Conservation (phyloP, 164 flowering plant genomes). For the Nymphaea colorata region DNA sequence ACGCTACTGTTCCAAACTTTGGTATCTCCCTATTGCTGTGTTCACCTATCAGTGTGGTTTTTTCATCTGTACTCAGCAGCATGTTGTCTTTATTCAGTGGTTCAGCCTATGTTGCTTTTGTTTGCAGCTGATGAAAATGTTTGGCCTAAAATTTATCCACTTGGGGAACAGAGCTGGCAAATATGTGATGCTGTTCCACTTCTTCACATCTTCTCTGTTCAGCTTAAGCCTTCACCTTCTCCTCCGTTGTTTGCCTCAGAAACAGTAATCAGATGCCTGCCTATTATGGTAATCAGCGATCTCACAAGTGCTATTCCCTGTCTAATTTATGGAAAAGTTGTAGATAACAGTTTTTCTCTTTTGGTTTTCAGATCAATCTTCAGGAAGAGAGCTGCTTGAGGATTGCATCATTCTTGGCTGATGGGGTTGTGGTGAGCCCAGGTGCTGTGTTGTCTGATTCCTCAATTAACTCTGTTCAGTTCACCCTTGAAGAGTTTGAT, state of each 20-base stretch:
- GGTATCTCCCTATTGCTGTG: slow-evolving; percentile 28
- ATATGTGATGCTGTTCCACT: slow-evolving; percentile 43
- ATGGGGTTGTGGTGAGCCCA: slow-evolving; percentile 73
- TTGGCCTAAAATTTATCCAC: slow-evolving; percentile 86
- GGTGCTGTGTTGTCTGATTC: slow-evolving; percentile 75
- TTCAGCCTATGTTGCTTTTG: slow-evolving; percentile 1
- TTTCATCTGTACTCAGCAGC: neutral
- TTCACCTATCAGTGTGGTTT: neutral
- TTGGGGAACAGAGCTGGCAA: slow-evolving; percentile 52
- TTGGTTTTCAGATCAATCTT: slow-evolving; percentile 56
- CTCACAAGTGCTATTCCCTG: neutral
- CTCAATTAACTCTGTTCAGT: slow-evolving; percentile 57
- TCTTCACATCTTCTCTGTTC: slow-evolving; percentile 61
- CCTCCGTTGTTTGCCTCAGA: slow-evolving; percentile 81
- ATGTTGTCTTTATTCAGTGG: neutral
- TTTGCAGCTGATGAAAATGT: slow-evolving; percentile 42
- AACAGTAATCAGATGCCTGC: slow-evolving; percentile 74
- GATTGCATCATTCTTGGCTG: slow-evolving; percentile 79
- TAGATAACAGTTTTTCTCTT: slow-evolving; percentile 3
- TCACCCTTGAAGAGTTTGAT: slow-evolving; percentile 64
- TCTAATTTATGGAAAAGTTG: neutral
- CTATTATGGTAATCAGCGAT: slow-evolving; percentile 47
- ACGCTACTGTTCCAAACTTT: slow-evolving; percentile 49
- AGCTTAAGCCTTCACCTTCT: slow-evolving; percentile 67
- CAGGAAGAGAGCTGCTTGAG: slow-evolving; percentile 95